Evolutionary conservation across 352 stramenopile species (phyloP).

Genomic region (Globisporangium emineosum): DNA sequence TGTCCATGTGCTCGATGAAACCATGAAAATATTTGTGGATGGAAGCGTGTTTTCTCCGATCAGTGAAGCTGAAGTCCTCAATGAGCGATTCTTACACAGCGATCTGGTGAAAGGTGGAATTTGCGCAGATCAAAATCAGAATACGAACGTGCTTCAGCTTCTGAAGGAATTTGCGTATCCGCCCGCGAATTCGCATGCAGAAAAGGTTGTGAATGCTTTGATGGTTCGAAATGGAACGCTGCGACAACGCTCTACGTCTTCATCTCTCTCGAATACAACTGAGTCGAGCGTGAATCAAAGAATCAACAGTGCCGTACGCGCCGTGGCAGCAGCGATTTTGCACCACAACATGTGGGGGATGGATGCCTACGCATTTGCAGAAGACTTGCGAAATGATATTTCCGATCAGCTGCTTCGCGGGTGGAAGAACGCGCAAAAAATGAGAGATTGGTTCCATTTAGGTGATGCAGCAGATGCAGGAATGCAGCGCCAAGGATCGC

Average conservation of each 20-base stretch:
- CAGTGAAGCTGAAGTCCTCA: constrained; percentile 41
- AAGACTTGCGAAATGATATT: constrained; percentile 53
- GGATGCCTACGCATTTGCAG: constrained; percentile 69
- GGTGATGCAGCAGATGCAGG: constrained; percentile 66
- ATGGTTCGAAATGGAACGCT: constrained; percentile 25
- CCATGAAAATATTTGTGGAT: constrained; percentile 45
- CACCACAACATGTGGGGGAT: constrained; percentile 88
- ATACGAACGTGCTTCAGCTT: constrained; percentile 50
- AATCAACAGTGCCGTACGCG: constrained; percentile 62
- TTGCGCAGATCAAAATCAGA: constrained; percentile 40
- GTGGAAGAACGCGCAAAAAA: constrained; percentile 87
- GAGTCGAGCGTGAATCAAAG: constrained; percentile 30
- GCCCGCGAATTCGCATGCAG: constrained; percentile 34
- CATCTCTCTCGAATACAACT: constrained; percentile 40
- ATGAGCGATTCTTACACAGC: constrained; percentile 57
- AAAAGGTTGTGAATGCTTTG: constrained; percentile 42
- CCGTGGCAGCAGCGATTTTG: constrained; percentile 72
- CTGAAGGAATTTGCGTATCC: constrained; percentile 57
- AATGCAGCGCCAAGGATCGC: constrained; percentile 31
- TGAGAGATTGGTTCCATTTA: constrained; percentile 84
- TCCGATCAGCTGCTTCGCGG: constrained; percentile 64
- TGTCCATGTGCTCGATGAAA: constrained; percentile 51
- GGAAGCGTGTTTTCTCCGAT: constrained; percentile 45
- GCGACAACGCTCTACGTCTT: constrained; percentile 8
- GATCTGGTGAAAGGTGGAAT: constrained; percentile 69